Conservation (phyloP, 1,284 basidiomycete genomes). For the Inonotus hispidus region DNA sequence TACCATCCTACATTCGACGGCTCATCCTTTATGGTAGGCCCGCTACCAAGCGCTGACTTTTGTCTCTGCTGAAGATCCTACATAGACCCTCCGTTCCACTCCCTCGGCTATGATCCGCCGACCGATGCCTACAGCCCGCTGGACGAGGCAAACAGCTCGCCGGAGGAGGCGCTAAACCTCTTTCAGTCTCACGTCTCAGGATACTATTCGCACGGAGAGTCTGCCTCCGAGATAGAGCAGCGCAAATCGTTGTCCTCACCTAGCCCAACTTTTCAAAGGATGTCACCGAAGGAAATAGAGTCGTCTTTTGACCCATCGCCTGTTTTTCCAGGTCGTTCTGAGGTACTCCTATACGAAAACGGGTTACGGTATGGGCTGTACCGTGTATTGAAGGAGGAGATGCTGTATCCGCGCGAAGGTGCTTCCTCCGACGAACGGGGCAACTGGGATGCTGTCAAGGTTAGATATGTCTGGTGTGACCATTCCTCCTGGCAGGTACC, state of each 20-base stretch:
- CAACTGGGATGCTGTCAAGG: conserved; percentile 11
- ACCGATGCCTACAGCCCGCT: conserved; percentile 23
- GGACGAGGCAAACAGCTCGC: conserved; percentile 19
- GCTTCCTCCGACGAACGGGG: background rate
- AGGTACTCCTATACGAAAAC: conserved; percentile 16
- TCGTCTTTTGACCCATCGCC: conserved; percentile 17
- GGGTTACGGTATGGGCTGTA: conserved; percentile 20
- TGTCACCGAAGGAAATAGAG: conserved; percentile 20
- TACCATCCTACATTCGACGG: conserved; percentile 14
- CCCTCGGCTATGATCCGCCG: conserved; percentile 24
- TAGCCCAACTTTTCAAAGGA: conserved; percentile 14
- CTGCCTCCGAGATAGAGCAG: background rate
- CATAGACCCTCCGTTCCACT: conserved; percentile 5
- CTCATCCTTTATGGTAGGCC: background rate
- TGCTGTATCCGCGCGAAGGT: conserved; percentile 7
- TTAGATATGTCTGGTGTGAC: conserved; percentile 24
- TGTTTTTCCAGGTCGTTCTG: conserved; percentile 21
- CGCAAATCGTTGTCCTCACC: conserved; percentile 13
- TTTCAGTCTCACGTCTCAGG: conserved; percentile 26
- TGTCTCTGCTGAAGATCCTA: background rate
- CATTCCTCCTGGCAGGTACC: conserved; percentile 22
- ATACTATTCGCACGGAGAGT: conserved; percentile 26
- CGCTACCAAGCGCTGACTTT: background rate
- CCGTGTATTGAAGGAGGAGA: conserved; percentile 11
- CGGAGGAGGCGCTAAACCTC: conserved; percentile 18